These are phyloP conservation scores for Capronia americana DNA, from an alignment of 2,329 filamentous ascomycete species.

Conservation along the genomic window DNA sequence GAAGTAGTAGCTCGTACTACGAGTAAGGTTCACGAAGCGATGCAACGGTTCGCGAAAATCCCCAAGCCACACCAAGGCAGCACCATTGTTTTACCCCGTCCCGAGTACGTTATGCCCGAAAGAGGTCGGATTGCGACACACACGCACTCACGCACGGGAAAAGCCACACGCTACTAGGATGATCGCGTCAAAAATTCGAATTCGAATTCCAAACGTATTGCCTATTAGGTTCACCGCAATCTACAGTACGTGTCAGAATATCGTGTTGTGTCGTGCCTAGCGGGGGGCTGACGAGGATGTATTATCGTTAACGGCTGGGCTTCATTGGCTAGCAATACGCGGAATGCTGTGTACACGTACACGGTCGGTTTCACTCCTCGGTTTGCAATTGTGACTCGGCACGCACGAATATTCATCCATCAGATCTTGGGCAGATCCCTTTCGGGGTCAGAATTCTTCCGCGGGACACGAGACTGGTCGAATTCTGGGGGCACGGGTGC, in stretches of 20 bases:
- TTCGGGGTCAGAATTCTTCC: background rate
- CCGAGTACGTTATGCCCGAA: background rate
- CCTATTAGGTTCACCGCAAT: background rate
- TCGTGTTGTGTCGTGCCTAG: background rate
- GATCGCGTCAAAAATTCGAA: background rate
- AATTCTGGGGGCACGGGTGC: background rate
- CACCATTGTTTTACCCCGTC: background rate
- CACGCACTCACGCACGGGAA: background rate
- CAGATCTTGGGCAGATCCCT: background rate
- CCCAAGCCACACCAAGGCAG: conserved; percentile 7
- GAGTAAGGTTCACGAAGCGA: background rate
- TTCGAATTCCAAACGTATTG: too few relatives aligned
- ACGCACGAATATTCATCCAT: background rate
- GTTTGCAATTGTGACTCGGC: background rate
- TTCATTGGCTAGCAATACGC: background rate
- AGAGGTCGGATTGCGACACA: background rate
- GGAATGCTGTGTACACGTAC: background rate
- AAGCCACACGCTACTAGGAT: background rate
- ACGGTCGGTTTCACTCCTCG: background rate
- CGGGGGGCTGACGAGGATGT: background rate
- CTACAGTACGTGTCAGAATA: background rate
- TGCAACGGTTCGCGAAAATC: background rate
- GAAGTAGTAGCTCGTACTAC: too few relatives aligned
- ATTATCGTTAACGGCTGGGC: background rate
- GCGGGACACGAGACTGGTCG: background rate